Percentiles rank a stretch among this genome's conserved stretches.
Conservation (phyloP, 169 alveolate species). For the Plasmodium falciparum region DNA sequence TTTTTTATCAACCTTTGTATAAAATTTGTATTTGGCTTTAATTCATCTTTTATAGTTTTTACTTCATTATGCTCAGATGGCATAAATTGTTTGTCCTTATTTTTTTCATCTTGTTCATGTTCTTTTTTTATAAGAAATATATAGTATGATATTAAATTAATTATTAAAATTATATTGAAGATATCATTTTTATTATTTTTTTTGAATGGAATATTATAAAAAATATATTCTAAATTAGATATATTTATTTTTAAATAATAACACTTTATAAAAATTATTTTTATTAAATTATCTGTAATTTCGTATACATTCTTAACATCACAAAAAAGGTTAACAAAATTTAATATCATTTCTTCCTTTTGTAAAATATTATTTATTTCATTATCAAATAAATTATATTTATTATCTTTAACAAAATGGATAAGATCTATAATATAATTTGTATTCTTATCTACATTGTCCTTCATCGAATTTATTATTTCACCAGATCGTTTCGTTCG, state of each 20-base stretch:
- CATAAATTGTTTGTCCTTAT: neutral
- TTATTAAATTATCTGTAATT: conserved; percentile 42
- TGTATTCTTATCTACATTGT: neutral
- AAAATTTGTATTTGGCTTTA: neutral
- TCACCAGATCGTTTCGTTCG: too few relatives aligned
- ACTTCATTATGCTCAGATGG: neutral
- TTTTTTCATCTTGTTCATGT: conserved; percentile 32
- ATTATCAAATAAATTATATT: conserved; percentile 19
- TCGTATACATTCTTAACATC: conserved; percentile 27
- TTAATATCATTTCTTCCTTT: conserved; percentile 17
- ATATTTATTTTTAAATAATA: conserved; percentile 19
- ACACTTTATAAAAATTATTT: conserved; percentile 23
- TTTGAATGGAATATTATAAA: neutral
- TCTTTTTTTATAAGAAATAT: conserved; percentile 32
- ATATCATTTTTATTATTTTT: conserved; percentile 18
- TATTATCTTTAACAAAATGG: conserved; percentile 45
- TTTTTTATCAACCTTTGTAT: neutral
- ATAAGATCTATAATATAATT: conserved; percentile 9
- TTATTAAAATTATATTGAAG: conserved; percentile 20
- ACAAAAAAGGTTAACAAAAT: conserved; percentile 13
- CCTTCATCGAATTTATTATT: too few relatives aligned
- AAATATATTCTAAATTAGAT: conserved; percentile 9
- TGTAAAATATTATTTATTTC: conserved; percentile 14
- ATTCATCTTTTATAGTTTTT: neutral
- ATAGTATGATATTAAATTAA: conserved; percentile 53